These are phyloP conservation scores for Cinchona pubescens DNA, from an alignment of 257 asterid species.

Conservation along the genomic window DNA sequence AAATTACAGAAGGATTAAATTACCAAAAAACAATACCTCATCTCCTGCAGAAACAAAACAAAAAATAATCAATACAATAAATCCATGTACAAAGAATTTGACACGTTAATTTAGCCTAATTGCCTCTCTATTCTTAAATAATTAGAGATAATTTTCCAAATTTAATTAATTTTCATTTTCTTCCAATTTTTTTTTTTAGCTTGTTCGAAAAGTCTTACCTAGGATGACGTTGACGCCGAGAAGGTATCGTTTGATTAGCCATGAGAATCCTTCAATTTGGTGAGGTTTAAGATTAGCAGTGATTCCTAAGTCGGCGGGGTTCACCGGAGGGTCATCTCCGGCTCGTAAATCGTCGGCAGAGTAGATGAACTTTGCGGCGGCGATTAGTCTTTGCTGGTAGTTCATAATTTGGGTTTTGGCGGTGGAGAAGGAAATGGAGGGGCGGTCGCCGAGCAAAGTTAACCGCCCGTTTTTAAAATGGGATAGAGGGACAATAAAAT, in stretches of 20 bases:
- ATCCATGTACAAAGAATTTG: too few relatives aligned
- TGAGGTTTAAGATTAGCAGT: conserved; percentile 75
- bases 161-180: too few relatives aligned
- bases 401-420: conserved; percentile 58
- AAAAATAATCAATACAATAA: conserved; percentile 5
- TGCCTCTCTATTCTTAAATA: not conserved
- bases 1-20: too few relatives aligned
- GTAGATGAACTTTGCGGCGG: conserved; percentile 72
- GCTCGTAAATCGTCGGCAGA: conserved; percentile 47
- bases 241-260: conserved; percentile 78
- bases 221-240: conserved; percentile 90
- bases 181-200: not conserved
- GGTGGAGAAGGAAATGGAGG: not conserved
- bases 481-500: not conserved
- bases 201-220: conserved; percentile 36
- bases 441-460: conserved; percentile 4
- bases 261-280: conserved; percentile 78
- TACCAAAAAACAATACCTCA: conserved; percentile 74
- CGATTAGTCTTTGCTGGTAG: conserved; percentile 59
- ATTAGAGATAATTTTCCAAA: not conserved
- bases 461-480: conserved; percentile 1
- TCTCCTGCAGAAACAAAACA: conserved; percentile 62
- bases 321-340: conserved; percentile 27
- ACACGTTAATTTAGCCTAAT: too few relatives aligned
- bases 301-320: conserved; percentile 43